These are phyloP conservation scores for Fusarium sp. DNA, from an alignment of 2,329 filamentous ascomycete species.

Conservation along the genomic window DNA sequence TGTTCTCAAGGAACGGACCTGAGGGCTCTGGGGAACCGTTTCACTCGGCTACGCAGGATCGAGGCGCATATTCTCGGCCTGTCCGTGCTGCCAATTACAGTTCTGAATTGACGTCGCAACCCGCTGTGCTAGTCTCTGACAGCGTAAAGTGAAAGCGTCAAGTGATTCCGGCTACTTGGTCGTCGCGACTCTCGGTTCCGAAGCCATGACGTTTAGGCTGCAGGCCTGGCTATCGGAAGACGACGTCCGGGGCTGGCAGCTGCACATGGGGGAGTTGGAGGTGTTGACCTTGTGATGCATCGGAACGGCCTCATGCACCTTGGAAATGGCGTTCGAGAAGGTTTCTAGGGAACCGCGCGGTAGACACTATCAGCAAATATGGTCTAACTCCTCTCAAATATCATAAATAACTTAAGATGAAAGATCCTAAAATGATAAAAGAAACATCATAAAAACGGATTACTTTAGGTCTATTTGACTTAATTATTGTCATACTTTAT, in stretches of 20 bases:
- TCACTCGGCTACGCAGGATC: background rate
- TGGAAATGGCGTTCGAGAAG: slow-evolving; percentile 6
- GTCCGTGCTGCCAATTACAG: slow-evolving; percentile 28
- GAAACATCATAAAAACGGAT: background rate
- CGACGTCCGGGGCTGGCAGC: slow-evolving; percentile 2
- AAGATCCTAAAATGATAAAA: background rate
- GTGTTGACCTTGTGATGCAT: slow-evolving; percentile 31
- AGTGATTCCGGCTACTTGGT: slow-evolving; percentile 32
- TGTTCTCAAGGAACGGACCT: background rate
- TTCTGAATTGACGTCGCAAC: slow-evolving; percentile 31
- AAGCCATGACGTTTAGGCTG: slow-evolving; percentile 22
- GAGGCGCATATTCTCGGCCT: slow-evolving; percentile 29
- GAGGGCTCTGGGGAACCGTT: background rate
- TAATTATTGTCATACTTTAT: background rate
- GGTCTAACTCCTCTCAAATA: background rate
- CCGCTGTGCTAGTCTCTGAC: background rate
- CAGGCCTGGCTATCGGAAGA: slow-evolving; percentile 23
- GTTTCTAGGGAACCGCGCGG: background rate
- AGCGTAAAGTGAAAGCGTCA: slow-evolving; percentile 15
- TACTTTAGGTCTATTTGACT: background rate
- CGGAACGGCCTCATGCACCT: slow-evolving; percentile 7
- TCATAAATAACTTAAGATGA: background rate
- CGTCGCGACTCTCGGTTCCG: slow-evolving; percentile 27
- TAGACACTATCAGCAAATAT: background rate
- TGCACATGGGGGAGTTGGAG: slow-evolving; percentile 10